phyloP scores from a whole-genome alignment of 2,329 filamentous ascomycete genomes.

The Tolypocladium nubicola region DNA sequence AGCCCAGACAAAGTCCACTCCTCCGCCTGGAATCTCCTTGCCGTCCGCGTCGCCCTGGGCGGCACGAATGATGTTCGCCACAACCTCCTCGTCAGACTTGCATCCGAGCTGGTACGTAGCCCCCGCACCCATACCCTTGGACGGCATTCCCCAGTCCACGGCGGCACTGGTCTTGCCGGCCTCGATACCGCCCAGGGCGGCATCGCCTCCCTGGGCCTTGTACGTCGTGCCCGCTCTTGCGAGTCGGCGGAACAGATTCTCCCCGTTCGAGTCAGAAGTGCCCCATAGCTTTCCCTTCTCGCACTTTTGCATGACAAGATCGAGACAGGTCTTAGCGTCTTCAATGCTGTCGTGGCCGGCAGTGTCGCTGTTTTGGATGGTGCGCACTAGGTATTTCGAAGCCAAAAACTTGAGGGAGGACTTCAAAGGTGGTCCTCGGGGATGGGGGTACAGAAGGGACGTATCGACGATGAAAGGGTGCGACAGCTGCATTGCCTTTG shows the following conservation, averaged over 20 bases:
- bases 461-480: conserved; percentile 95
- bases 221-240: conserved; percentile 51
- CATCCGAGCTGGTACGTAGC: conserved; percentile 48
- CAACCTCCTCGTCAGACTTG: conserved; percentile 47
- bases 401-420: conserved; percentile 83
- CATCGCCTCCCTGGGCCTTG: conserved; percentile 47
- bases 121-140: conserved; percentile 43
- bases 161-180: conserved; percentile 59
- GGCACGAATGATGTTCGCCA: conserved; percentile 43
- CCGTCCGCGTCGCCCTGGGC: conserved; percentile 48
- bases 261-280: conserved; percentile 63
- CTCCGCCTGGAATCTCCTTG: conserved; percentile 44
- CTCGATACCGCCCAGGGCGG: conserved; percentile 43
- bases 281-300: conserved; percentile 87
- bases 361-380: conserved; percentile 74
- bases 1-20: conserved; percentile 58
- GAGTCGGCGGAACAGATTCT: conserved; percentile 84
- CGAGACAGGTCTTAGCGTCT: conserved; percentile 82
- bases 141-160: conserved; percentile 81
- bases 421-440: conserved; percentile 79
- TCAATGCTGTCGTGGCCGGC: conserved; percentile 84
- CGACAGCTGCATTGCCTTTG: conserved; percentile 73
- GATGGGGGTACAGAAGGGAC: conserved; percentile 79
- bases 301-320: conserved; percentile 91
- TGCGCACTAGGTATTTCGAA: conserved; percentile 73